Evolutionary conservation across 1,284 basidiomycete species (phyloP), one percentile per base, ranked within the genome.

Genomic region (Boletus holoroseus): DNA sequence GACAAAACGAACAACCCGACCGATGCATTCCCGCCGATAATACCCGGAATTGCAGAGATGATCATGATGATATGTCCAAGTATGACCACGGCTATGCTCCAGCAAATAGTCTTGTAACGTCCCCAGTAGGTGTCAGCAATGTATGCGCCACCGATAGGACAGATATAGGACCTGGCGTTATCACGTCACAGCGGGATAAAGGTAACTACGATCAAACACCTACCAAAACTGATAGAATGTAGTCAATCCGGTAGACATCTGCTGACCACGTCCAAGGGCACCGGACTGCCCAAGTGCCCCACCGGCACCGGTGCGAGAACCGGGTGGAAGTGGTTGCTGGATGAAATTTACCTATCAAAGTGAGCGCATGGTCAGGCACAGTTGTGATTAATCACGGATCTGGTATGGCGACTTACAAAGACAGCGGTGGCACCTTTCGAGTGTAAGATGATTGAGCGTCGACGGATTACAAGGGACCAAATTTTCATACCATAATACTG

Each of bases 61-160:
- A 91, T 78, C 58, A 93, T 80, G 56, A 93, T 73, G 53, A 88
- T 69, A 66, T 93, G 90, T 0, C 85, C 85, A 31, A 87, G 22
- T 48, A 85, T 68, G 1, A 79, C 74, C 41, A 91, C 65, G 7
- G 28, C 71, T 37, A 85, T 72, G 11, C 79, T 76, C 50, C 78
- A 67, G 55, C 76, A 77, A 56, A 88, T 76, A 1, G 87, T 87
- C 67, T 86, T 87, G 76, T 78, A 90, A 18, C 87, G 79, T 36
- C 87, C 88, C 75, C 77, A 82, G 46, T 79, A 76, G 9, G 83
- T 80, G 62, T 89, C 87, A n/a, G 88, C 84, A 38, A 91, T 71
- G 61, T 83, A 88, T 0, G 82, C 84, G n/a, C 84, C 84, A 9
- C 77, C 63, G 0, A 86, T 71, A 1, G 83, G 83, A 16, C 76